These are phyloP conservation scores for Arabis alpina DNA, from an alignment of 345 rosid genomes.

Conservation along the genomic window DNA sequence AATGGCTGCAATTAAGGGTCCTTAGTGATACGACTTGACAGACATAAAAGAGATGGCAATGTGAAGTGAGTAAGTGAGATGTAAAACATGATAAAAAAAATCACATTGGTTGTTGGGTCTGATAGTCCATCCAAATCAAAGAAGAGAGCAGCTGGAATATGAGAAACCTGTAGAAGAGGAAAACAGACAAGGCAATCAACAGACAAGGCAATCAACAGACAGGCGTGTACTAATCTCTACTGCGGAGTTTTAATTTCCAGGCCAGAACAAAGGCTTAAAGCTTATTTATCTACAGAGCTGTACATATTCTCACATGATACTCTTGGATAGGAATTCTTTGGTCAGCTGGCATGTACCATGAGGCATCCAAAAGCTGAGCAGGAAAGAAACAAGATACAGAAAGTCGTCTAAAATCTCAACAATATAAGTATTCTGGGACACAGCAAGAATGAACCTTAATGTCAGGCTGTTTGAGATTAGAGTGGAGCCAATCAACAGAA, in stretches of 20 bases:
- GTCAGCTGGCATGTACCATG: conserved; percentile 99
- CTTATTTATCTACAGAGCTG: conserved; percentile 13
- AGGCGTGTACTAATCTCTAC: conserved; percentile 18
- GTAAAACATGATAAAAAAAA: not conserved
- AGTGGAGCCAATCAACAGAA: conserved; percentile 93
- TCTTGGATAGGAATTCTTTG: conserved; percentile 94
- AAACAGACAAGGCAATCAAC: conserved; percentile 28
- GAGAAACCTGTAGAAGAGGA: conserved; percentile 71
- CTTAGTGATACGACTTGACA: not conserved
- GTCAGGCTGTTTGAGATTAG: conserved; percentile 71
- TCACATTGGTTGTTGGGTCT: conserved; percentile 69
- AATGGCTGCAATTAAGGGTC: conserved; percentile 9
- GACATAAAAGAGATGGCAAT: conserved; percentile 12
- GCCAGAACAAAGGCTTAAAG: conserved; percentile 20
- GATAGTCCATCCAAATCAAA: conserved; percentile 91
- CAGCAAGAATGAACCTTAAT: conserved; percentile 56
- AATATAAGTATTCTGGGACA: not conserved
- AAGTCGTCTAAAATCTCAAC: conserved; percentile 8
- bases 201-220: not conserved
- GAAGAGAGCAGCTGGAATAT: conserved; percentile 93
- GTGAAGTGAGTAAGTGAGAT: conserved; percentile 8
- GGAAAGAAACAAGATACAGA: conserved; percentile 16
- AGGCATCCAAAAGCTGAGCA: conserved; percentile 83
- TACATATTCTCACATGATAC: conserved; percentile 63
- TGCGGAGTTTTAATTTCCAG: conserved; percentile 2